These are phyloP conservation scores for Exophiala oligosperma DNA, from an alignment of 2,329 filamentous ascomycete species.

Conservation along the genomic window DNA sequence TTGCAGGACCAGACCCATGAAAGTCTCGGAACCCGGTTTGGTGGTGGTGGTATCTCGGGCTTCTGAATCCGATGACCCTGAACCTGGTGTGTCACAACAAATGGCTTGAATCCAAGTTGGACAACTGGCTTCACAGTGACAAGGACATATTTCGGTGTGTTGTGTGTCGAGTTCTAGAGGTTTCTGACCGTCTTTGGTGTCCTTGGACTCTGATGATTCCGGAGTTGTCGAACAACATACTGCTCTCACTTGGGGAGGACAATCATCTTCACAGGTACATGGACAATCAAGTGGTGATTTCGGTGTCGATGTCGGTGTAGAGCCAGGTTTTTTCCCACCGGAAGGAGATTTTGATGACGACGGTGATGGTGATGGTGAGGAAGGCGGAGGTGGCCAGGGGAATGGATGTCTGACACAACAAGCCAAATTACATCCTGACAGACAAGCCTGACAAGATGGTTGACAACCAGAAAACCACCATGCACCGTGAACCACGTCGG, in stretches of 20 bases:
- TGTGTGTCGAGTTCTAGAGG: not conserved
- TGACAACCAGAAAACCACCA: constrained; percentile 2
- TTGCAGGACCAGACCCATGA: not conserved
- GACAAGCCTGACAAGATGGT: constrained; percentile 11
- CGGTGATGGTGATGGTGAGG: not conserved
- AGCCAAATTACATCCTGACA: constrained; percentile 13
- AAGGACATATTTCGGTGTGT: not conserved
- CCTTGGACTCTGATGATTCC: not conserved
- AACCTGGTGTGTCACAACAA: constrained; percentile 18
- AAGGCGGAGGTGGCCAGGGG: not conserved
- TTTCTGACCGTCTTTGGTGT: not conserved
- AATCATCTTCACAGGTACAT: constrained; percentile 10
- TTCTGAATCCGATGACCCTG: not conserved
- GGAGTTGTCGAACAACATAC: constrained; percentile 10
- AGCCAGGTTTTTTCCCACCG: not conserved
- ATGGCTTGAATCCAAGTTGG: constrained; percentile 17
- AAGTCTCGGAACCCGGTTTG: not conserved
- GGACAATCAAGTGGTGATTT: constrained; percentile 14
- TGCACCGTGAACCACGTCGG: constrained; percentile 12
- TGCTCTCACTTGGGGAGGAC: constrained; percentile 9
- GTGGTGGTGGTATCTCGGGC: too few species aligned
- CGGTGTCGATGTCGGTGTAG: not conserved
- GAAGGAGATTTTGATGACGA: not conserved
- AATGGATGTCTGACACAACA: constrained; percentile 9
- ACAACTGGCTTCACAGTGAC: constrained; percentile 9